Evolutionary conservation across 2,329 filamentous ascomycete genomes (phyloP).

Genomic region (Venturia effusa): DNA sequence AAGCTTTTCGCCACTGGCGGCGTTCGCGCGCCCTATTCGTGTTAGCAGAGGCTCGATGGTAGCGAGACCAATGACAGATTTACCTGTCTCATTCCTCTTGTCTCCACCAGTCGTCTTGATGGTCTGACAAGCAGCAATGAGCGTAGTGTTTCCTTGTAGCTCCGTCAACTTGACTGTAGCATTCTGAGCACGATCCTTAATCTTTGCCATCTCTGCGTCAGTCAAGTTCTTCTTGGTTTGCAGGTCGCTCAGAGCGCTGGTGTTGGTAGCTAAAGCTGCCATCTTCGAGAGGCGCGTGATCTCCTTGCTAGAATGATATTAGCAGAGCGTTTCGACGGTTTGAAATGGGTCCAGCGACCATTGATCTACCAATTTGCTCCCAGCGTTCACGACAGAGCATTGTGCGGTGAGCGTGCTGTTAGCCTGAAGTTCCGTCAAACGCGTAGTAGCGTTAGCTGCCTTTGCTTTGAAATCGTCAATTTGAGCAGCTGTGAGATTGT

Average conservation of each 20-base stretch:
- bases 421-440: slow-evolving; percentile 17
- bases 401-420: slow-evolving; percentile 20
- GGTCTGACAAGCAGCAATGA: slow-evolving; percentile 18
- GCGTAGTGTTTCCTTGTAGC: slow-evolving; percentile 20
- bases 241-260: slow-evolving; percentile 19
- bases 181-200: slow-evolving; percentile 18
- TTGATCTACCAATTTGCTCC: slow-evolving; percentile 15
- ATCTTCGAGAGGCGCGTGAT: slow-evolving; percentile 19
- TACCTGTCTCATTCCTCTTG: slow-evolving; percentile 1
- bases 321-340: not conserved
- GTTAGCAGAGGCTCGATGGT: not conserved
- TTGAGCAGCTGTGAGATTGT: slow-evolving; percentile 17
- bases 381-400: slow-evolving; percentile 19
- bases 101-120: slow-evolving; percentile 14
- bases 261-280: slow-evolving; percentile 18
- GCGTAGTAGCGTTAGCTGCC: slow-evolving; percentile 18
- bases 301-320: slow-evolving; percentile 13
- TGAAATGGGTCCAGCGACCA: slow-evolving; percentile 8
- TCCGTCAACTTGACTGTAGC: slow-evolving; percentile 18
- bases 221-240: slow-evolving; percentile 18
- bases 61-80: not conserved
- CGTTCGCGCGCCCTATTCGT: not conserved
- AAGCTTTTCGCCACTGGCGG: not conserved
- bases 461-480: slow-evolving; percentile 19
- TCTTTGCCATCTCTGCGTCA: slow-evolving; percentile 16